Evolutionary conservation across 2,329 filamentous ascomycete species (phyloP), one percentile per base, ranked within the genome.

Genomic region (Fusarium guadeloupense): DNA sequence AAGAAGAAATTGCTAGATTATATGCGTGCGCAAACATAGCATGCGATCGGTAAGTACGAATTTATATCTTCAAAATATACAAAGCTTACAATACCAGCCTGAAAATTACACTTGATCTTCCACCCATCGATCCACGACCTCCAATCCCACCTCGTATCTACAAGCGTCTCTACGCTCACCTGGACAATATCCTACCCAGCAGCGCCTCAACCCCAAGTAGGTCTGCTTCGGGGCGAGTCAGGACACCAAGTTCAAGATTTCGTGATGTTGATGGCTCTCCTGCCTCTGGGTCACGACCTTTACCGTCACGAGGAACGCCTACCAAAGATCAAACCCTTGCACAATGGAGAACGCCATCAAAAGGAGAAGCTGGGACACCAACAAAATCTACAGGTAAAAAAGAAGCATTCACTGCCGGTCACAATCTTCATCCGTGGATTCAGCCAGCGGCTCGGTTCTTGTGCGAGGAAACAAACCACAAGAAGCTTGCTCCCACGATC

Each of bases 1-100:
- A 96, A 51, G 93, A 97, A 74, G 93, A 97, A 74, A 87, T 95
- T 63, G 92, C 89, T n/a, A 85, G 93, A 17, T 83, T 85, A 5
- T 95, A 95, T 74, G 90, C 89, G 5, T 97, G 93, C 73, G 90
- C 91, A 13, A 89, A 97, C 75, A 85, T 99, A 57, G 95, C 95
- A 17, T 98, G 93, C 72, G 92, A 94, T 68, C 86, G 91, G 90
- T 91, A 77, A 38, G 67, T 42, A 13, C 14, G 7, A 10, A 2
- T 9, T 17, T 13, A 20, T 16, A 1, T 5, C 7, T 14, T 19
- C 6, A 21, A 20, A 9, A 5, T 5, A 7, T 13, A 14, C 1
- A 6, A 21, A 17, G 12, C 64, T 56, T 40, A 66, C 17, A 8
- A 30, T 4, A 1, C 0, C 20, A 92, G 92, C 47, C 81, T 97